These are phyloP conservation scores for Lycium barbarum DNA, from an alignment of 257 asterid genomes.

Conservation along the genomic window DNA sequence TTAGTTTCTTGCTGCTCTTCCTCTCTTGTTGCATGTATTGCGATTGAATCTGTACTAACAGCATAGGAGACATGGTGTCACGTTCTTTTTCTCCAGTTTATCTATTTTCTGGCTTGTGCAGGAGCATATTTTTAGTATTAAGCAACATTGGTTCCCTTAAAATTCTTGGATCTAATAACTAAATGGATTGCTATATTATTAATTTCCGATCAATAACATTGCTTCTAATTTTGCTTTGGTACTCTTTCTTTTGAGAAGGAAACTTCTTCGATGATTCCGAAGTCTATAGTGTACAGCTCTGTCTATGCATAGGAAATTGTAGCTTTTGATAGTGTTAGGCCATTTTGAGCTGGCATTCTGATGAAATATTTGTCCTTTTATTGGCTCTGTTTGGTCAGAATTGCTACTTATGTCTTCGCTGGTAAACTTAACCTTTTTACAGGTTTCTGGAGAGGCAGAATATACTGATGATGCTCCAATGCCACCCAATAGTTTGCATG, in stretches of 20 bases:
- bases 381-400: not conserved
- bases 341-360: not conserved
- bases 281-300: not conserved
- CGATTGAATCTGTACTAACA: not conserved
- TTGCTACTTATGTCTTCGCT: slow-evolving; percentile 32
- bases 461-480: slow-evolving; percentile 88
- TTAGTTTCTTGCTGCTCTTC: not conserved
- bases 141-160: not conserved
- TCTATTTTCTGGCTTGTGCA: not conserved
- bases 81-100: not conserved
- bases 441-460: slow-evolving; percentile 99
- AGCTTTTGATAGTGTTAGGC: not conserved
- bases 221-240: slow-evolving; percentile 6
- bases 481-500: slow-evolving; percentile 90
- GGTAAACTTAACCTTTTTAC: slow-evolving; percentile 37
- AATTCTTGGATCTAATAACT: not conserved
- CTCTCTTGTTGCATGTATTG: not conserved
- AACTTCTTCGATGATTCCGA: not conserved
- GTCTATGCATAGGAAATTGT: not conserved
- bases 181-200: not conserved
- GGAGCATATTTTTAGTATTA: not conserved
- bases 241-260: not conserved
- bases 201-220: not conserved
- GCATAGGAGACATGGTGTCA: not conserved
- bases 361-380: slow-evolving; percentile 14